A percentile compares a stretch with the other conserved stretches of the same genome.
phyloP scores from a whole-genome alignment of 139 green algal genomes.

The Prasinococcaceae sp. region DNA sequence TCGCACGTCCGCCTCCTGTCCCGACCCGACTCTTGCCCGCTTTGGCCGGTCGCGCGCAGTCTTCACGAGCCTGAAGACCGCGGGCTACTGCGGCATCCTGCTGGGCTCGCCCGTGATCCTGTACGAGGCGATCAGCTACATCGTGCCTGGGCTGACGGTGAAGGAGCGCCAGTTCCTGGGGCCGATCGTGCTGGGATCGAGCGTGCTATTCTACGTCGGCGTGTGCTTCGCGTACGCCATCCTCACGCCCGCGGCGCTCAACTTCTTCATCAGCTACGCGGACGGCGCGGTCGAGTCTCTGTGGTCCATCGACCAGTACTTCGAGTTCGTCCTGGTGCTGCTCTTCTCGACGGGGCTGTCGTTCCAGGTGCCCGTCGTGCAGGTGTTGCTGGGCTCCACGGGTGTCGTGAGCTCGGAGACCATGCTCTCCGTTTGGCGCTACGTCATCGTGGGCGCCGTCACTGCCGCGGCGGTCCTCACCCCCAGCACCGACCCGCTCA shows the following conservation, averaged over 20 bases:
- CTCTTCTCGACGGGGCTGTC: conserved; percentile 89
- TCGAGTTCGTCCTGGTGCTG: conserved; percentile 96
- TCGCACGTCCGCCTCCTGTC: too few relatives aligned
- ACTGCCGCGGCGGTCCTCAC: conserved; percentile 89
- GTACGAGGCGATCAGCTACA: conserved; percentile 91
- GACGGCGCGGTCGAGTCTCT: conserved; percentile 92
- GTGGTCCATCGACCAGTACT: conserved; percentile 99
- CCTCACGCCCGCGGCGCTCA: conserved; percentile 84
- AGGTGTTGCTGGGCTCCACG: conserved; percentile 86
- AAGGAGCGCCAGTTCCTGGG: conserved; percentile 75
- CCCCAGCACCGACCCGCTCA: conserved; percentile 95
- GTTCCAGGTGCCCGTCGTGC: conserved; percentile 95
- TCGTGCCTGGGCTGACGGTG: conserved; percentile 84
- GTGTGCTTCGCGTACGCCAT: conserved; percentile 89
- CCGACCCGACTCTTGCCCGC: too few relatives aligned
- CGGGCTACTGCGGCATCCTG: conserved; percentile 86
- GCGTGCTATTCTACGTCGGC: conserved; percentile 88
- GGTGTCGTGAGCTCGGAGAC: conserved; percentile 69
- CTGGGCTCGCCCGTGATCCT: conserved; percentile 76
- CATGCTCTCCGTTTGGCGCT: conserved; percentile 92
- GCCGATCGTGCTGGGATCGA: conserved; percentile 78
- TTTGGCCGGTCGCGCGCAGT: too few relatives aligned
- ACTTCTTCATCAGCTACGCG: conserved; percentile 93
- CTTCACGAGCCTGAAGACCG: too few relatives aligned
- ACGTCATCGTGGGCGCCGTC: conserved; percentile 87